Percentiles rank a stretch among this genome's conserved stretches.
Evolutionary conservation across 495 filamentous ascomycete genomes (phyloP).

Genomic region (Hypoxylon lienhwacheense): DNA sequence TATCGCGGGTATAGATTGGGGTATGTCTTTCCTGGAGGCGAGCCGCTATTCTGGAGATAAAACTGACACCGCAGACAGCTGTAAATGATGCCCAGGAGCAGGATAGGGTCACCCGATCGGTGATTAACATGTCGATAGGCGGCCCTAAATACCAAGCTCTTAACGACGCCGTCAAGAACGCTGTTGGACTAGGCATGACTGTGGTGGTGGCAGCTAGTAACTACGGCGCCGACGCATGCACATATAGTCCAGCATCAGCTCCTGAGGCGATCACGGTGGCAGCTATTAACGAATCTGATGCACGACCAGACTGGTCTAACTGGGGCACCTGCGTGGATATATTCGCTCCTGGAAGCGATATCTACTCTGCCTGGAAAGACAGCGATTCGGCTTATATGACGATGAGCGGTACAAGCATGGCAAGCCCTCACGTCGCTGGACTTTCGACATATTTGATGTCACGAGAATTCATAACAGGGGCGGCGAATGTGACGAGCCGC

Average conservation of each 20-base stretch:
- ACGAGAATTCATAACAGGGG: conserved; percentile 21
- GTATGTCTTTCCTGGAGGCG: conserved; percentile 7
- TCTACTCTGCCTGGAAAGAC: conserved; percentile 45
- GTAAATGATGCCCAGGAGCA: conserved; percentile 39
- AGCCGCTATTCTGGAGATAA: background rate
- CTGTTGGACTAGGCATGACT: conserved; percentile 45
- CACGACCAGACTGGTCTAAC: conserved; percentile 48
- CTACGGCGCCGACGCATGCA: conserved; percentile 37
- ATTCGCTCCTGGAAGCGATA: conserved; percentile 27
- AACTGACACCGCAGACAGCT: conserved; percentile 23
- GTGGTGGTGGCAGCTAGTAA: conserved; percentile 52
- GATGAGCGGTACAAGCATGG: conserved; percentile 48
- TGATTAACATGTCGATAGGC: conserved; percentile 49
- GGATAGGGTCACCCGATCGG: conserved; percentile 35
- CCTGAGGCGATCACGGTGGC: conserved; percentile 54
- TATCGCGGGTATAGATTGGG: conserved; percentile 55
- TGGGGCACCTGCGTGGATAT: conserved; percentile 50
- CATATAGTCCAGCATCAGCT: conserved; percentile 49
- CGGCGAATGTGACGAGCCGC: conserved; percentile 4
- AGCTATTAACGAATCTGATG: conserved; percentile 39
- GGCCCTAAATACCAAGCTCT: conserved; percentile 47
- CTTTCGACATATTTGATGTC: conserved; percentile 46
- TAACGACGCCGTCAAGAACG: conserved; percentile 41
- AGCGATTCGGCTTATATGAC: conserved; percentile 43
- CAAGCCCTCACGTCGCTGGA: conserved; percentile 48